phyloP scores from a whole-genome alignment of 768 basidiomycete species.

The Lactifluus hygrophoroides region DNA sequence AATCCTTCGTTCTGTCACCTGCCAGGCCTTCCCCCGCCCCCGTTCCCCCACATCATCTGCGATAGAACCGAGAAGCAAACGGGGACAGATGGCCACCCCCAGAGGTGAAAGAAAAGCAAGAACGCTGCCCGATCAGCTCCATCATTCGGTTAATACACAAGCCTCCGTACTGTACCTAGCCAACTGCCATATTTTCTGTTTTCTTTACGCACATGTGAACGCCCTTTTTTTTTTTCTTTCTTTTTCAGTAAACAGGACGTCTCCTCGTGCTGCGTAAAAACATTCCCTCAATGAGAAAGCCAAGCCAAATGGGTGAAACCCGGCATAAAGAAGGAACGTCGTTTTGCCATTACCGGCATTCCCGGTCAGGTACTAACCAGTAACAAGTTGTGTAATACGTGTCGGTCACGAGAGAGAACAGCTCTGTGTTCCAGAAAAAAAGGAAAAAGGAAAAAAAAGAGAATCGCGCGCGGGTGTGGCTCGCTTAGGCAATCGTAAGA shows the following conservation, averaged over 20 bases:
- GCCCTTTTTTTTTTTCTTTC: neutral
- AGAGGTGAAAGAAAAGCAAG: neutral
- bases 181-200: neutral
- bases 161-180: no score
- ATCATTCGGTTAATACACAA: neutral
- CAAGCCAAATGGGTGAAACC: neutral
- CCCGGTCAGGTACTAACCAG: neutral
- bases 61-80: slow-evolving; percentile 3
- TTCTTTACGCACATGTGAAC: neutral
- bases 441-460: neutral
- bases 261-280: neutral
- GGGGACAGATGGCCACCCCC: neutral
- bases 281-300: neutral
- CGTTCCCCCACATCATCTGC: neutral
- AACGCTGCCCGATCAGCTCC: slow-evolving; percentile 1
- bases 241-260: no score
- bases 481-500: slow-evolving; percentile 1
- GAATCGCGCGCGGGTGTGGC: neutral
- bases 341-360: neutral
- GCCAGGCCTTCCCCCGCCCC: slow-evolving; percentile 9
- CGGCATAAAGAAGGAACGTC: neutral
- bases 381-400: no score
- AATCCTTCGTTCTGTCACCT: slow-evolving; percentile 7
- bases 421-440: slow-evolving; percentile 2
- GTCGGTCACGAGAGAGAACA: no score